These are phyloP conservation scores for Ammopiptanthus mongolicus DNA, from an alignment of 306 rosid species.

Conservation along the genomic window DNA sequence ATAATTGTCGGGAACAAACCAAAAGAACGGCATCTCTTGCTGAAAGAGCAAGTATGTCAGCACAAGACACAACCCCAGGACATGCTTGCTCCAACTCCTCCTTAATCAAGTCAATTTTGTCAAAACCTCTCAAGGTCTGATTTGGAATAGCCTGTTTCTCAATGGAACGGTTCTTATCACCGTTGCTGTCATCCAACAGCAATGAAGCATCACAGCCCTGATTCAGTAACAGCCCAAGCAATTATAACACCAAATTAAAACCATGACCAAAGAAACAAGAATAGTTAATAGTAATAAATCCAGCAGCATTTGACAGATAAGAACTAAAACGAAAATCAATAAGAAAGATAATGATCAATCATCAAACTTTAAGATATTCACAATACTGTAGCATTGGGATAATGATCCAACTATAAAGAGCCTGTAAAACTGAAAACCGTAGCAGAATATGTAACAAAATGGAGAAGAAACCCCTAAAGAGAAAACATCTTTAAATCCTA, in stretches of 20 bases:
- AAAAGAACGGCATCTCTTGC: slow-evolving; percentile 47
- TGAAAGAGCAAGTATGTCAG: slow-evolving; percentile 46
- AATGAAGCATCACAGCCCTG: slow-evolving; percentile 63
- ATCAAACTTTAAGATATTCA: background rate
- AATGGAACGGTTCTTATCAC: slow-evolving; percentile 29
- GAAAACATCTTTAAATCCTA: background rate
- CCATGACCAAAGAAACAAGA: slow-evolving; percentile 1
- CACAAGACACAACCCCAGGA: slow-evolving; percentile 48
- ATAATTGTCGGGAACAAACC: slow-evolving; percentile 35
- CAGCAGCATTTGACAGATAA: background rate
- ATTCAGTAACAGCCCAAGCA: background rate
- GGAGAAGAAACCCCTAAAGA: background rate
- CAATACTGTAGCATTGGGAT: background rate
- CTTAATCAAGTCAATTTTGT: slow-evolving; percentile 44
- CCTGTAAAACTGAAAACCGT: background rate
- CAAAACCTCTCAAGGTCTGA: slow-evolving; percentile 46
- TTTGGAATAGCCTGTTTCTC: slow-evolving; percentile 88
- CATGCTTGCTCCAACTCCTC: slow-evolving; percentile 49
- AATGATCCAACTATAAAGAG: background rate
- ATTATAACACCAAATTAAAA: background rate
- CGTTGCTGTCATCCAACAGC: slow-evolving; percentile 51
- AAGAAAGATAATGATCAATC: background rate
- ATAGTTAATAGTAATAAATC: background rate
- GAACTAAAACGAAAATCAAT: background rate
- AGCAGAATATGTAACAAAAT: background rate